Percentiles rank a stretch among this genome's conserved stretches.
Conservation (phyloP, 2,329 filamentous ascomycete genomes). For the Venturia oleaginea region DNA sequence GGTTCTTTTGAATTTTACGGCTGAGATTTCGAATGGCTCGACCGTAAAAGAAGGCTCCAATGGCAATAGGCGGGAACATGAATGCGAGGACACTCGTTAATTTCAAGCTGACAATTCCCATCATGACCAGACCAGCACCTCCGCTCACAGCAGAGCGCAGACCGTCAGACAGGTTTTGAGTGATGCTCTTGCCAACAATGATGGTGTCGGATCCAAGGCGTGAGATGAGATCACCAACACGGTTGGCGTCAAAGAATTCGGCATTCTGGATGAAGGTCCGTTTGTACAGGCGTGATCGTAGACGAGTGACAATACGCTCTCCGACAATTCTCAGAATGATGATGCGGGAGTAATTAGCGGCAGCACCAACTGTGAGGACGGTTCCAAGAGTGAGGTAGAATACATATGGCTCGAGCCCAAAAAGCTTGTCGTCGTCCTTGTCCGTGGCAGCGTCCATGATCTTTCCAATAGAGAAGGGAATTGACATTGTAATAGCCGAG, state of each 20-base stretch:
- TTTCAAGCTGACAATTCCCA: conserved; percentile 92
- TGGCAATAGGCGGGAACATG: conserved; percentile 82
- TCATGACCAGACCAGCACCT: conserved; percentile 77
- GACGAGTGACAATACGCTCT: conserved; percentile 82
- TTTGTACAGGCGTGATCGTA: conserved; percentile 83
- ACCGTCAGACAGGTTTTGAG: conserved; percentile 95
- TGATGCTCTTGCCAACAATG: conserved; percentile 97
- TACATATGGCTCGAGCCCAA: conserved; percentile 75
- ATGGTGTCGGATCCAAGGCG: conserved; percentile 92
- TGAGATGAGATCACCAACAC: conserved; percentile 92
- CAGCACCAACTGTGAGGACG: conserved; percentile 73
- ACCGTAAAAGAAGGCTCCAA: conserved; percentile 87
- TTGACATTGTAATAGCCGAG: conserved; percentile 87
- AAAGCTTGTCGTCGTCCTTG: conserved; percentile 56
- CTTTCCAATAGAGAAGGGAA: conserved; percentile 92
- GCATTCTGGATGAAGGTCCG: conserved; percentile 95
- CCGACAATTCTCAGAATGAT: conserved; percentile 89
- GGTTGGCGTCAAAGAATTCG: conserved; percentile 97
- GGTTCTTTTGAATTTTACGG: conserved; percentile 84
- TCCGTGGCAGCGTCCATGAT: conserved; percentile 89
- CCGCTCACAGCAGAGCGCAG: conserved; percentile 84
- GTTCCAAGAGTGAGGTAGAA: conserved; percentile 74
- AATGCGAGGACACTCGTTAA: conserved; percentile 78
- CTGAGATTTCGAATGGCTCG: conserved; percentile 81
- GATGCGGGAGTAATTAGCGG: conserved; percentile 88